A percentile compares a stretch with the other conserved stretches of the same genome.
Conservation (phyloP, 306 rosid genomes). For the Pueraria montana region DNA sequence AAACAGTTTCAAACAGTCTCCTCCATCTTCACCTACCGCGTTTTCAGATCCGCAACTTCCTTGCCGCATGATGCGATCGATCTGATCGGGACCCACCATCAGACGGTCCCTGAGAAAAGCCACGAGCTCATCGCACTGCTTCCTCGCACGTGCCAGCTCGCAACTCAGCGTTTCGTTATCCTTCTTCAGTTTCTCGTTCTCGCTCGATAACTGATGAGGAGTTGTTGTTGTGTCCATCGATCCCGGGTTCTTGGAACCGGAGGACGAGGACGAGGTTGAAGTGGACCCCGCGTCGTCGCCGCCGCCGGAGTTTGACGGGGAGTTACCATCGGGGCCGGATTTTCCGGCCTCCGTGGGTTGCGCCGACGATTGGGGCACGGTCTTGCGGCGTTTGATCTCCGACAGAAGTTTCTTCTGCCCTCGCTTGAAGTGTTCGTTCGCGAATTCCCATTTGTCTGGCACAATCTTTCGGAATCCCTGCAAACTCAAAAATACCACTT, state of each 20-base stretch:
- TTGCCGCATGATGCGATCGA: constrained; percentile 65
- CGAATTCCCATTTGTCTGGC: constrained; percentile 98
- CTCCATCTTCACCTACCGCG: constrained; percentile 45
- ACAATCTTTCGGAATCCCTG: constrained; percentile 90
- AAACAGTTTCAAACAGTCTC: constrained; percentile 76
- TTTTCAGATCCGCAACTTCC: constrained; percentile 46
- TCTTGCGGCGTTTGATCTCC: constrained; percentile 82
- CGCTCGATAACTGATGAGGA: constrained; percentile 63
- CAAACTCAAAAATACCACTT: neutral
- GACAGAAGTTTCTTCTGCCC: constrained; percentile 73
- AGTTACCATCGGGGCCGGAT: constrained; percentile 44
- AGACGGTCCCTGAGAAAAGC: constrained; percentile 60
- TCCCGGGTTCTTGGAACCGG: constrained; percentile 80
- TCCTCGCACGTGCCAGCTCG: constrained; percentile 78
- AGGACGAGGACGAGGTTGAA: constrained; percentile 77
- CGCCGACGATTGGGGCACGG: constrained; percentile 21
- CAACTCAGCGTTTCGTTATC: constrained; percentile 72
- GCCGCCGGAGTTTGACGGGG: constrained; percentile 77
- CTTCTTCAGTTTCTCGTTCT: constrained; percentile 82
- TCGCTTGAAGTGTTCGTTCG: constrained; percentile 82
- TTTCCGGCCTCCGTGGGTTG: constrained; percentile 31
- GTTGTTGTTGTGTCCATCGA: constrained; percentile 59
- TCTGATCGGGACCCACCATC: constrained; percentile 82
- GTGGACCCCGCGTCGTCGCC: constrained; percentile 79
- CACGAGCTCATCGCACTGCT: constrained; percentile 80